These are phyloP conservation scores for Phytophthora constricta DNA, from an alignment of 352 stramenopile genomes.

Conservation along the genomic window DNA sequence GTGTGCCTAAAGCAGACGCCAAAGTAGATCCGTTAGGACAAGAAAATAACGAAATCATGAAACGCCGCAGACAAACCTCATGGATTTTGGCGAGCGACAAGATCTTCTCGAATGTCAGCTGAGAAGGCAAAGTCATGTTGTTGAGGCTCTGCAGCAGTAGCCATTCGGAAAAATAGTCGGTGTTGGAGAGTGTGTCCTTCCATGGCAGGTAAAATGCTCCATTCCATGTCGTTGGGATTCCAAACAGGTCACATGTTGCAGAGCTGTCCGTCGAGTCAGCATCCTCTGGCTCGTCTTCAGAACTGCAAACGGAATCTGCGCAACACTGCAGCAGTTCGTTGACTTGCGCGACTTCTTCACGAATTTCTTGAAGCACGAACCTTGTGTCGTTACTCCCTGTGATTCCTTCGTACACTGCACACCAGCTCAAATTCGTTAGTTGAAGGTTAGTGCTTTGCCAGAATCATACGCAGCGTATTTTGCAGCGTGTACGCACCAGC, in stretches of 20 bases:
- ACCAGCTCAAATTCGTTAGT: not conserved
- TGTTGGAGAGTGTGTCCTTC: slow-evolving; percentile 71
- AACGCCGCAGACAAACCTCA: slow-evolving; percentile 47
- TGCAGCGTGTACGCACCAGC: slow-evolving; percentile 38
- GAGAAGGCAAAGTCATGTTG: slow-evolving; percentile 75
- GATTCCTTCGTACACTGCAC: slow-evolving; percentile 75
- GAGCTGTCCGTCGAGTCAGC: not conserved
- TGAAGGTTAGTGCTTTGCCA: not conserved
- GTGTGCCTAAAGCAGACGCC: slow-evolving; percentile 53
- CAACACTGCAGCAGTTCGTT: slow-evolving; percentile 77
- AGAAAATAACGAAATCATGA: not conserved
- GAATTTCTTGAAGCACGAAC: slow-evolving; percentile 66
- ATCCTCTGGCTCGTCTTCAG: slow-evolving; percentile 3
- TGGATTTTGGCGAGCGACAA: slow-evolving; percentile 63
- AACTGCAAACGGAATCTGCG: slow-evolving; percentile 49
- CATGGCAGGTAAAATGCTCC: slow-evolving; percentile 80
- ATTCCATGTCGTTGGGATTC: slow-evolving; percentile 66
- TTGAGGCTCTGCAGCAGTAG: slow-evolving; percentile 77
- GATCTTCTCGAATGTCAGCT: slow-evolving; percentile 69
- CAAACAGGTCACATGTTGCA: slow-evolving; percentile 62
- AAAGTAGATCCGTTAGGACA: not conserved
- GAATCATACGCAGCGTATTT: not conserved
- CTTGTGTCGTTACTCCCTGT: slow-evolving; percentile 61
- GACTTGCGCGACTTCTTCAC: slow-evolving; percentile 56
- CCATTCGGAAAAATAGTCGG: slow-evolving; percentile 83